phyloP scores from a whole-genome alignment of 306 rosid species.

The Ammopiptanthus mongolicus region DNA sequence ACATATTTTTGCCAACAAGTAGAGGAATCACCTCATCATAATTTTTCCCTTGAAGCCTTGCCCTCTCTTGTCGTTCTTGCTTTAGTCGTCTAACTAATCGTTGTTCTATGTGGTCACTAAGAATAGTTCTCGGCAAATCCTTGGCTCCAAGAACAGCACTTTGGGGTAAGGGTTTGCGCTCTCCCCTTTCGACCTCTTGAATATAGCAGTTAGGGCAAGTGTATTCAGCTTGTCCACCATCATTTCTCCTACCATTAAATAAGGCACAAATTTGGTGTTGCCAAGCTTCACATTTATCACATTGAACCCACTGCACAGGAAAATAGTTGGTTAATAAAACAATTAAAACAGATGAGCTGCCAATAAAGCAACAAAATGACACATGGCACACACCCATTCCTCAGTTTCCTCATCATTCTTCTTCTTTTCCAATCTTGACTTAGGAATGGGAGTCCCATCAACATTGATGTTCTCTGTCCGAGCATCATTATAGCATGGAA shows the following conservation, averaged over 20 bases:
- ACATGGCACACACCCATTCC: slow-evolving; percentile 68
- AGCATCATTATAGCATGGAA: slow-evolving; percentile 90
- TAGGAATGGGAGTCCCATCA: slow-evolving; percentile 77
- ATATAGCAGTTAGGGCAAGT: slow-evolving; percentile 94
- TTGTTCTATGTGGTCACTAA: slow-evolving; percentile 89
- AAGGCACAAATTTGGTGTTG: slow-evolving; percentile 98
- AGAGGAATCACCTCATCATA: slow-evolving; percentile 70
- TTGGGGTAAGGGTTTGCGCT: slow-evolving; percentile 89
- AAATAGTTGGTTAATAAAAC: slow-evolving; percentile 10
- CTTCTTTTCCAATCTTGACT: slow-evolving; percentile 87
- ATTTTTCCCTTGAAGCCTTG: slow-evolving; percentile 79
- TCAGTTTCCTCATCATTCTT: slow-evolving; percentile 97
- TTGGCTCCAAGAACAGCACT: slow-evolving; percentile 99
- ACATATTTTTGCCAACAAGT: neutral
- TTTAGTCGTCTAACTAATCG: slow-evolving; percentile 61
- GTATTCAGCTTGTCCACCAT: slow-evolving; percentile 95
- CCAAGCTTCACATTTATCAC: slow-evolving; percentile 99
- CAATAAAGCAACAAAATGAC: slow-evolving; percentile 7
- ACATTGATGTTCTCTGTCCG: slow-evolving; percentile 80
- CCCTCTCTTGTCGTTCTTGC: slow-evolving; percentile 82
- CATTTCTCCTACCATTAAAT: slow-evolving; percentile 94
- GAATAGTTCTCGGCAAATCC: slow-evolving; percentile 84
- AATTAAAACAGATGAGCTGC: slow-evolving; percentile 24
- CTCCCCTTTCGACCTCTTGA: slow-evolving; percentile 89
- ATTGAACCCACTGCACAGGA: slow-evolving; percentile 90